Base-by-base conservation (phyloP, 2,329 filamentous ascomycete genomes). In the Monilinia laxa region DNA sequence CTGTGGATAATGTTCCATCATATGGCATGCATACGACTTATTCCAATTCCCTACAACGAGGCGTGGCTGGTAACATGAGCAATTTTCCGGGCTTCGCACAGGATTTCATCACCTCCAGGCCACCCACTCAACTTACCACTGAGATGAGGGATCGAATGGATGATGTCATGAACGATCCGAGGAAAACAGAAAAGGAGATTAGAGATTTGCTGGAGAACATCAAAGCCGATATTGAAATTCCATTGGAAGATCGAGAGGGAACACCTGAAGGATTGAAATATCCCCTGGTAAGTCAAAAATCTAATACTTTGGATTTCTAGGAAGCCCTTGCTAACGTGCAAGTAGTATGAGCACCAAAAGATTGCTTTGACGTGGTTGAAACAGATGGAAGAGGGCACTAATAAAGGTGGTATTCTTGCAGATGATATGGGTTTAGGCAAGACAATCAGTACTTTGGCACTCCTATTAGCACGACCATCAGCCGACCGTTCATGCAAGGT, bases 381-480 rank as follows among this genome's bases (percentile, higher is more conserved):
- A 73, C 84, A 85, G 9, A 90, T 89, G 81, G 91, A 94, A 76
- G 82, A 85, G 66, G 87, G 90, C 11, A 82, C 80, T 2, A 87
- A 88, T 64, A 92, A 90, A 73, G 91, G 91, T 23, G 89, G 90
- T 28, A 92, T 94, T 65, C 80, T 93, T 31, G 90, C 88, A 0
- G 90, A 92, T 73, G 90, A 92, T 70, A 95, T 94, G 91, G 91
- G 91, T 10, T 80, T 94, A 14, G 91, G 91, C 10, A 94, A 95
- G 78, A 94, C 91, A 0, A 89, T 97, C 31, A 92, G 94, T 69
- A 89, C 91, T 6, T 81, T 97, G 28, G 86, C 93, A 4, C 82
- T 97, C 54, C 90, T 76, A 20, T 51, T 75, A 18, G 68, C 68
- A 67, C 84, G 87, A 7, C 87, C 83, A n/a, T 86, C 90, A 0